Conservation (phyloP, 176 grass and related monocot species). For the Oryza officinalis region DNA sequence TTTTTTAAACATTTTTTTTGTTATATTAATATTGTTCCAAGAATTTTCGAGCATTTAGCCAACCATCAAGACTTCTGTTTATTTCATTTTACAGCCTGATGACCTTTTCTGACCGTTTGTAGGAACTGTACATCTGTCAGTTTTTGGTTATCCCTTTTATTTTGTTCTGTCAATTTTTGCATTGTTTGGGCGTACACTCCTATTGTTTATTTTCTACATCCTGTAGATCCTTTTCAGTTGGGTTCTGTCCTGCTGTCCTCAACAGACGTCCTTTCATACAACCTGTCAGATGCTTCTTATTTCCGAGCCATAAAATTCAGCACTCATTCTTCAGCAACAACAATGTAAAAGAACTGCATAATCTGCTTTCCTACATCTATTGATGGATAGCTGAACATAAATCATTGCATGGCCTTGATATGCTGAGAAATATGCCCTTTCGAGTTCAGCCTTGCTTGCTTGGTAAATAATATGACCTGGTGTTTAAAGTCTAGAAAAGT, state of each 20-base stretch:
- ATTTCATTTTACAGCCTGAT: not conserved
- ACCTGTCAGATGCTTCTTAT: not conserved
- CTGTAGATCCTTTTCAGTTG: not conserved
- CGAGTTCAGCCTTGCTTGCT: not conserved
- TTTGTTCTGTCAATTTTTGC: not conserved
- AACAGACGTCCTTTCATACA: not conserved
- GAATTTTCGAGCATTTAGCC: not conserved
- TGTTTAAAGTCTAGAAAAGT: not conserved
- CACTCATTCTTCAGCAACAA: conserved; percentile 1
- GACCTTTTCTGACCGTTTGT: not conserved
- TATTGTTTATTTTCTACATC: not conserved
- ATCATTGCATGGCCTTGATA: not conserved
- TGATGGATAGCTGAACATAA: not conserved
- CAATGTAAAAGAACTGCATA: not conserved
- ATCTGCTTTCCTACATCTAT: not conserved
- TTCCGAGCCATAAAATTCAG: not conserved
- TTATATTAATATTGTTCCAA: not conserved
- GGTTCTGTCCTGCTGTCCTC: not conserved
- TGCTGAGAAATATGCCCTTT: not conserved
- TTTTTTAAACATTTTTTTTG: too few relatives aligned
- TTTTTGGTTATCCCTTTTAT: not conserved
- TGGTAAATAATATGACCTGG: not conserved
- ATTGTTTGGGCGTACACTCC: not conserved
- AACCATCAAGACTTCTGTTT: not conserved
- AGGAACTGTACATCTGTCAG: not conserved